Evolutionary conservation across 139 green algal genomes (phyloP), one percentile per base, ranked within the genome.

Genomic region (Chlamydomonas sp.): DNA sequence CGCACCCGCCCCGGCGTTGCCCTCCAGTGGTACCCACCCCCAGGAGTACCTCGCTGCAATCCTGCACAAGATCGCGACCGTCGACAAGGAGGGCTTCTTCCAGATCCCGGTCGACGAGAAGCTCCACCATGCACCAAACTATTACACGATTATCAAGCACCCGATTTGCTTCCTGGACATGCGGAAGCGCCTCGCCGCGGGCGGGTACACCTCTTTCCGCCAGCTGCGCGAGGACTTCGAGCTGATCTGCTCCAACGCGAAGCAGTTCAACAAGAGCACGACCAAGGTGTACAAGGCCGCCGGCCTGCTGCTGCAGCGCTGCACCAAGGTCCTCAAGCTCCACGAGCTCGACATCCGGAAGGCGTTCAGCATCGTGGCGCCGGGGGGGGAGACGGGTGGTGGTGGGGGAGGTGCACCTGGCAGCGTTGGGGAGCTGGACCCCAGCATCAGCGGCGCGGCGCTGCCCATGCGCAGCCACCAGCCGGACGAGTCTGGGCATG

Each of bases 241-340:
- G 66, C 37, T 75, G n/a, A 80, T 80, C 48, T 80, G 58, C 49
- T 74, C 49, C 49, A 87, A 87, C 50, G 81, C 81, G 36, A 68
- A 66, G 26, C 78, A 49, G 0, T 87, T 81, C 73, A 89, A 89
- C 73, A 73, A 65, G 2, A 63, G 50, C 33, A 79, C 78, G n/a
- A 80, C 74, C 26, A 49, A 65, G 5, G 66, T 87, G 2, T 73
- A 86, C 58, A 81, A 81, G 57, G 71, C 79, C 16, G 84, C 84
- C 4, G 33, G 68, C 20, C 72, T 71, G 33, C 62, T 89, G 43
- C 71, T 76, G 54, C 73, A 81, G 26, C 67, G 72, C 35, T 65
- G 67, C 3, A 71, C 50, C 28, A 83, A 84, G 54, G 36, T 85
- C 3, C 58, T 87, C 31, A 73, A 75, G 36, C 35, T 38, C 0